Conservation (phyloP, 176 grass and related monocot genomes). For the Luzula sylvatica region DNA sequence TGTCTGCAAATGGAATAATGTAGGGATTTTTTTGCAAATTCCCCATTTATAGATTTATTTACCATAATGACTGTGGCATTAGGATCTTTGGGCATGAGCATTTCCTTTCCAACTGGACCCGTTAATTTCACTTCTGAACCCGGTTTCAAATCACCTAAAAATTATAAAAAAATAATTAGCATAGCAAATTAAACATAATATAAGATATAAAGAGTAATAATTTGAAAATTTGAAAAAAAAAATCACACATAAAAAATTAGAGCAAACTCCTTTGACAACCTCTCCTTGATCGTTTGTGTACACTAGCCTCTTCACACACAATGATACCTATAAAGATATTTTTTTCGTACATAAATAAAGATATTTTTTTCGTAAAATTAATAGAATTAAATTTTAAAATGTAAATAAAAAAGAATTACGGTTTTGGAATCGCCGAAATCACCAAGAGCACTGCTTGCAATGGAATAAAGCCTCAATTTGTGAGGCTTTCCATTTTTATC, state of each 20-base stretch:
- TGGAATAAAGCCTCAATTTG: constrained; percentile 92
- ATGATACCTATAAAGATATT: constrained; percentile 47
- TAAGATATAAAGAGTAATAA: background rate
- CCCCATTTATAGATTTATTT: background rate
- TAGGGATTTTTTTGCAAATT: background rate
- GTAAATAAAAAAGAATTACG: constrained; percentile 17
- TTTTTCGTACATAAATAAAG: background rate
- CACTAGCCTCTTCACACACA: constrained; percentile 93
- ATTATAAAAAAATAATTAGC: constrained; percentile 2
- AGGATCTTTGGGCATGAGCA: constrained; percentile 97
- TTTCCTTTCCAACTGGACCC: constrained; percentile 92
- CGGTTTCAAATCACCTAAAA: constrained; percentile 66
- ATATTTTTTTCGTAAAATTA: too few species aligned
- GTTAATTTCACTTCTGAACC: constrained; percentile 64
- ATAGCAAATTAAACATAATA: background rate
- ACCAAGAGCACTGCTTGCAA: constrained; percentile 85
- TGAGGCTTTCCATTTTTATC: constrained; percentile 95
- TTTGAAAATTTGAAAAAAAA: background rate
- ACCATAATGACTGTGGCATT: constrained; percentile 80
- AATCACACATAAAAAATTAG: constrained; percentile 73
- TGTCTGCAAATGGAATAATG: too few species aligned
- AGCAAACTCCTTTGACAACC: constrained; percentile 92
- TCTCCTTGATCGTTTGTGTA: constrained; percentile 85
- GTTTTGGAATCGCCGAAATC: constrained; percentile 93
- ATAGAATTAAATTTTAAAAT: background rate